Evolutionary conservation across 148 eudicot species (phyloP), one percentile per base, ranked within the genome.

Genomic region (Chenopodium suecicum): DNA sequence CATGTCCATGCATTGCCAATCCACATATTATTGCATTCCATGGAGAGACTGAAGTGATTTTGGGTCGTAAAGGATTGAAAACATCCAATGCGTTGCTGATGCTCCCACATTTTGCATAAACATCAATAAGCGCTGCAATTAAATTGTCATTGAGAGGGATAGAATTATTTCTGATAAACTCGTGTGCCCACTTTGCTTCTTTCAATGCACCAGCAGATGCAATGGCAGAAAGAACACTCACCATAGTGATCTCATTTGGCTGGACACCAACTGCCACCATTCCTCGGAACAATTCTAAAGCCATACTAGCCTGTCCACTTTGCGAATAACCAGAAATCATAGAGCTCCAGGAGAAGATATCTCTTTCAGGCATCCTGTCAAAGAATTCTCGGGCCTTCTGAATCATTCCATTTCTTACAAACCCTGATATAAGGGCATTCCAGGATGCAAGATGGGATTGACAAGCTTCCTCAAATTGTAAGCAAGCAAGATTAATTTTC

Each of bases 21-120:
- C 97, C 98, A 60, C 97, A 91, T 68, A 94, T 88, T 23, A 92
- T 88, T 12, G 97, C 93, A 78, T 94, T 94, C 98, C 97, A 94
- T 22, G 98, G 98, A 27, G 97, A 94, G 69, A 91, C 79, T 1
- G 94, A 87, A 19, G 60, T 76, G 32, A 86, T 62, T 71, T 84
- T 86, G 37, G 78, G 80, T 80, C 83, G 84, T 78, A 86, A 75
- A 78, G 87, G 88, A 80, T 84, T 78, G 79, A 94, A 94, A 41
- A 90, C 46, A 62, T 89, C 91, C 25, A 94, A 78, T 74, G 98
- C 92, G 66, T 82, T 86, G 80, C 87, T 83, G 58, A 94, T 88
- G 85, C 90, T 92, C 68, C 94, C 94, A 83, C 98, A 91, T 88
- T 94, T 94, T 70, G 98, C 94, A 80, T 94, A 91, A 89, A 88